Percentiles rank a stretch among this genome's conserved stretches.
phyloP scores from a whole-genome alignment of 768 basidiomycete genomes.

The Lactifluus subvellereus region DNA sequence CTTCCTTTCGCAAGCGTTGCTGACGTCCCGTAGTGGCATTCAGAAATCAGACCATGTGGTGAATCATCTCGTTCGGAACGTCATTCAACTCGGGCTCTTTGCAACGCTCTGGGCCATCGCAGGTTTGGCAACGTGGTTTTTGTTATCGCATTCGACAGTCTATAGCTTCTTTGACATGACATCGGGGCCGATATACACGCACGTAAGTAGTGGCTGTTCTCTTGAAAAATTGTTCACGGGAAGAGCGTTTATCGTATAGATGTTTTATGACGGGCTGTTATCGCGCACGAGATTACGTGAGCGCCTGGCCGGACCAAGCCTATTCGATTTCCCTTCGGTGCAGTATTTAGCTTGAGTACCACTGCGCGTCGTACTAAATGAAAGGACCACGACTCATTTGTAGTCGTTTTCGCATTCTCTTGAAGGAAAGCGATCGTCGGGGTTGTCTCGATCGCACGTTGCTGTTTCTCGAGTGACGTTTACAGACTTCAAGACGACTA shows the following conservation, averaged over 20 bases:
- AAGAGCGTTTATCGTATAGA: not conserved
- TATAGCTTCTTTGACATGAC: not conserved
- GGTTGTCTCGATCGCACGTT: not conserved
- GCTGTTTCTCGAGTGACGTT: not conserved
- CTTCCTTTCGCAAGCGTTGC: not conserved
- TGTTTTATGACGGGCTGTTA: constrained; percentile 2
- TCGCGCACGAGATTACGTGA: not conserved
- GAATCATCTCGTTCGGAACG: not conserved
- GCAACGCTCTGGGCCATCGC: not conserved
- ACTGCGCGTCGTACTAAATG: not conserved
- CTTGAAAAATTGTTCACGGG: not conserved
- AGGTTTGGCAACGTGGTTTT: not conserved
- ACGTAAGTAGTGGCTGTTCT: not conserved
- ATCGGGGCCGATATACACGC: constrained; percentile 9
- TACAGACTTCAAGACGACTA: not conserved
- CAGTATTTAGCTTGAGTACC: not conserved
- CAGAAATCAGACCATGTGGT: not conserved
- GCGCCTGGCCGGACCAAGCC: not conserved
- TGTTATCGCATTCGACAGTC: not conserved
- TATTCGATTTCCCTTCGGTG: not conserved
- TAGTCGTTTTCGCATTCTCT: not conserved
- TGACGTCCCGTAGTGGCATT: not conserved
- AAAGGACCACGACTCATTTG: not conserved
- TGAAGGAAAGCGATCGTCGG: not conserved
- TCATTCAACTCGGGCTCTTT: constrained; percentile 1